Conservation (phyloP, 2,329 filamentous ascomycete genomes). For the Hysterium pulicare region DNA sequence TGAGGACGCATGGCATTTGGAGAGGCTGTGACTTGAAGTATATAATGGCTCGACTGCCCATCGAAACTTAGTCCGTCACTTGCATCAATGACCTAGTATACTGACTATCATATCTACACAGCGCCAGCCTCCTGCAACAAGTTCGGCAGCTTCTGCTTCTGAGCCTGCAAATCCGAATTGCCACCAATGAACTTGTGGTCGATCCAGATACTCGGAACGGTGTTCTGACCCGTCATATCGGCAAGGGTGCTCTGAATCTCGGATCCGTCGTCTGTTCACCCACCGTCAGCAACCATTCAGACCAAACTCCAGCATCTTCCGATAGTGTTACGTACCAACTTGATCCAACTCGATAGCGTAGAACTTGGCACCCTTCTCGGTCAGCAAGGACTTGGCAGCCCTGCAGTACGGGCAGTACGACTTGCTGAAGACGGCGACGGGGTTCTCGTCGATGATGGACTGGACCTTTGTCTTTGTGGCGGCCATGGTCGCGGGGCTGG, state of each 20-base stretch:
- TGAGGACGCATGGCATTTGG: slow-evolving; percentile 16
- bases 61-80: too few species aligned
- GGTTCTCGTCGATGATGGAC: slow-evolving; percentile 82
- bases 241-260: slow-evolving; percentile 80
- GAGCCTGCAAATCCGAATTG: slow-evolving; percentile 80
- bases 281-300: slow-evolving; percentile 14
- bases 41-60: too few species aligned
- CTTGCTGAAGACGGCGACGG: slow-evolving; percentile 94
- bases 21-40: too few species aligned
- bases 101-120: slow-evolving; percentile 2
- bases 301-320: not conserved
- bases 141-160: slow-evolving; percentile 59
- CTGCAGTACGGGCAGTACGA: slow-evolving; percentile 93
- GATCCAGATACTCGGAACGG: slow-evolving; percentile 97
- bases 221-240: slow-evolving; percentile 77
- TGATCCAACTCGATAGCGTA: slow-evolving; percentile 79
- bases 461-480: slow-evolving; percentile 81
- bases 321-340: slow-evolving; percentile 59
- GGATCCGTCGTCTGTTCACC: slow-evolving; percentile 66
- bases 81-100: too few species aligned
- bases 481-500: slow-evolving; percentile 68
- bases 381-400: slow-evolving; percentile 72
- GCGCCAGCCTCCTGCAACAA: slow-evolving; percentile 65
- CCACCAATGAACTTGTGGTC: slow-evolving; percentile 87
- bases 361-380: slow-evolving; percentile 67